phyloP scores from a whole-genome alignment of 805 yeast genomes.

The Yamadazyma ubonensis region DNA sequence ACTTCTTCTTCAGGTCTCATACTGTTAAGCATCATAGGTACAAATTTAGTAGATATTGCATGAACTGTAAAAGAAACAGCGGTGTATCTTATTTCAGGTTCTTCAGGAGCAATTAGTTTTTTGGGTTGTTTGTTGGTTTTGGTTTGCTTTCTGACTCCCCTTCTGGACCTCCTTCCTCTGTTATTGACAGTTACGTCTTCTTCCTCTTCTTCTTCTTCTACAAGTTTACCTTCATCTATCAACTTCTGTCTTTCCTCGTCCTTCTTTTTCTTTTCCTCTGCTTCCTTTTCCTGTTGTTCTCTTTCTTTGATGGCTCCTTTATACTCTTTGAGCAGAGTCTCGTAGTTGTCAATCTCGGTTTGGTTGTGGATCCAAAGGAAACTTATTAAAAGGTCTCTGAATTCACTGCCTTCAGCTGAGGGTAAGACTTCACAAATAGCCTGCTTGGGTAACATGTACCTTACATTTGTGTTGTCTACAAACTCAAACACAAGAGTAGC shows the following conservation, averaged over 20 bases:
- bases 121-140: slow-evolving; percentile 13
- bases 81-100: slow-evolving; percentile 51
- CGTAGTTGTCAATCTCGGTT: slow-evolving; percentile 47
- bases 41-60: slow-evolving; percentile 63
- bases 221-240: slow-evolving; percentile 16
- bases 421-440: slow-evolving; percentile 63
- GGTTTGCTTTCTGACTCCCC: slow-evolving; percentile 14
- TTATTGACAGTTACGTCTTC: slow-evolving; percentile 8
- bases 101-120: slow-evolving; percentile 31
- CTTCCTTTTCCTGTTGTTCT: slow-evolving; percentile 27
- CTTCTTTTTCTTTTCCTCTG: slow-evolving; percentile 23
- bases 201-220: slow-evolving; percentile 12
- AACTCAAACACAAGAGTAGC: slow-evolving; percentile 85
- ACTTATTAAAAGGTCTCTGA: slow-evolving; percentile 46
- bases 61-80: slow-evolving; percentile 65
- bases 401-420: slow-evolving; percentile 24
- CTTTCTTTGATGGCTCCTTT: slow-evolving; percentile 26
- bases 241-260: slow-evolving; percentile 22
- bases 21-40: slow-evolving; percentile 65
- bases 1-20: slow-evolving; percentile 58
- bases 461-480: slow-evolving; percentile 70
- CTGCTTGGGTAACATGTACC: slow-evolving; percentile 75
- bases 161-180: slow-evolving; percentile 11
- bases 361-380: slow-evolving; percentile 52
- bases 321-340: slow-evolving; percentile 31